Evolutionary conservation across 2,329 filamentous ascomycete genomes (phyloP), one percentile per base, ranked within the genome.

Genomic region (Calonectria henricotiae): DNA sequence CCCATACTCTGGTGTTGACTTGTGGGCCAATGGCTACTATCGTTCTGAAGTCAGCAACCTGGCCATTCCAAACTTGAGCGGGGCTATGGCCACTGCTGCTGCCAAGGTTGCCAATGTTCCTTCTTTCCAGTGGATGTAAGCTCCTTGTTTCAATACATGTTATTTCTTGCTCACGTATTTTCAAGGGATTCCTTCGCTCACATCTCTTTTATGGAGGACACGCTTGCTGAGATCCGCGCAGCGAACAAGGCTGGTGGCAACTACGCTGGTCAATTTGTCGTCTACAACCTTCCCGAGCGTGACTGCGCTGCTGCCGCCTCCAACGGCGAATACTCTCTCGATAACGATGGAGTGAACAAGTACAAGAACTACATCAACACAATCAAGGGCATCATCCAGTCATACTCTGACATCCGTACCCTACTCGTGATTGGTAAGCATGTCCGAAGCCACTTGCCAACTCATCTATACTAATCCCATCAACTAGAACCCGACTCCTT

Each of bases 51-150:
- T 90, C 67, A 83, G 84, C 66, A 85, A 79, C 41, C 81, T 86
- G 20, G 92, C 92, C 8, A 87, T 93, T 23, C 91, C 92, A 9
- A 89, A 88, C 17, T 81, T 94, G 70, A 88, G 88, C 11, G 85
- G 87, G 5, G 84, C 88, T 27, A 82, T 88, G 78, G 86, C 86
- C 15, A 86, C 88, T 20, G 86, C 85, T 71, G 86, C 87, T 6
- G 84, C 85, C 23, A 85, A 83, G 58, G 87, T 87, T 41, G 87
- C 86, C 66, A 82, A 87, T 70, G 85, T 89, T 1, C 86, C 87
- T 30, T 86, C 84, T 60, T 89, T 87, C 79, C 85, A 86, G 80
- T 88, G 85, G 86, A 80, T 86, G 83, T 87, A 76, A 80, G 83
- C 80, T 15, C 2, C 41, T 39, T 23, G 3, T 11, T 6, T n/a